A percentile compares a stretch with the other conserved stretches of the same genome.
These are phyloP conservation scores for Fusarium tupiense DNA, from an alignment of 2,329 filamentous ascomycete genomes.

Conservation along the genomic window DNA sequence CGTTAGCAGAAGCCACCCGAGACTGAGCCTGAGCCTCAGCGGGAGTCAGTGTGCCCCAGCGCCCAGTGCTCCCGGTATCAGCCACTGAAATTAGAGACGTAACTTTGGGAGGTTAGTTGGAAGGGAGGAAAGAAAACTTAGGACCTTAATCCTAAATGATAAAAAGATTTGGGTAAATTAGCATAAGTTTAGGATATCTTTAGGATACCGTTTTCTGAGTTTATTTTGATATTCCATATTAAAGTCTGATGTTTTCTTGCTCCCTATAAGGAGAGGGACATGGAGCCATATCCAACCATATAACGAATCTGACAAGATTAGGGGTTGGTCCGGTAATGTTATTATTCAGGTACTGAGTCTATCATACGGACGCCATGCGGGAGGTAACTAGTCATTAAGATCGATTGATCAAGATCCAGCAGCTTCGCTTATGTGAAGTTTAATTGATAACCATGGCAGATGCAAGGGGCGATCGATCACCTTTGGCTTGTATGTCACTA, in stretches of 20 bases:
- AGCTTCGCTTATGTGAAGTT: neutral
- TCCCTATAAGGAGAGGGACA: neutral
- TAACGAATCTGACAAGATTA: neutral
- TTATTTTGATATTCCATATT: too few relatives aligned
- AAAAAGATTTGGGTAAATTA: too few relatives aligned
- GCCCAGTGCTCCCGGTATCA: slow-evolving; percentile 1
- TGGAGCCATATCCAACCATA: neutral
- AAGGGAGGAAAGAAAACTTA: too few relatives aligned
- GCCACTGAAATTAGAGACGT: neutral
- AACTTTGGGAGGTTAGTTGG: neutral
- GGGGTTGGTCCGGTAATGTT: neutral
- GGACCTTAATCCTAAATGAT: too few relatives aligned
- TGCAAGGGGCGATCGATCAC: slow-evolving; percentile 1
- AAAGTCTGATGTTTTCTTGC: too few relatives aligned
- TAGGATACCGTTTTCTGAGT: too few relatives aligned
- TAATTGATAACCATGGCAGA: neutral
- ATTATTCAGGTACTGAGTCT: neutral
- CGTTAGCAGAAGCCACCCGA: neutral
- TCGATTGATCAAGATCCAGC: neutral
- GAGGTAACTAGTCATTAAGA: neutral
- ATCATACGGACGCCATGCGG: neutral
- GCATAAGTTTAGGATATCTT: too few relatives aligned
- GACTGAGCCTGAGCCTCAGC: slow-evolving; percentile 2
- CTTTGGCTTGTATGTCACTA: neutral
- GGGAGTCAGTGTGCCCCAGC: slow-evolving; percentile 8